Conservation (phyloP, 2,329 filamentous ascomycete genomes). For the Aureobasidium subglaciale region DNA sequence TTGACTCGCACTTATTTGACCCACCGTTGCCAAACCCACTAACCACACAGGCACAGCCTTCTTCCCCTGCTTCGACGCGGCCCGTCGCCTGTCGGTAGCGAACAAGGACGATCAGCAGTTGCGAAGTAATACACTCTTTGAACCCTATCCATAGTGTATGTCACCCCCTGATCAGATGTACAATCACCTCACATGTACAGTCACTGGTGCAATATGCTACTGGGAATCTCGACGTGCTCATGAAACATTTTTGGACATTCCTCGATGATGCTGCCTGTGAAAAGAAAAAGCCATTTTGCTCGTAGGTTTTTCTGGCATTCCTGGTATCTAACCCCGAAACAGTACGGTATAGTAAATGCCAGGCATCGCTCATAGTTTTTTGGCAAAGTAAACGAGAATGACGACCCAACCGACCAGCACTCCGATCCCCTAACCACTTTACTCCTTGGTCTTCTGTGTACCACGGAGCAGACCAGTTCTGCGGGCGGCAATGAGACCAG, state of each 20-base stretch:
- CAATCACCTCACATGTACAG: neutral
- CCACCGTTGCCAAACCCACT: slow-evolving; percentile 10
- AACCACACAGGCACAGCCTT: slow-evolving; percentile 7
- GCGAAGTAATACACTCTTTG: neutral
- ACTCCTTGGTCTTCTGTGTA: slow-evolving; percentile 99
- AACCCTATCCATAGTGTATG: neutral
- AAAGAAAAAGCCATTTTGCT: slow-evolving; percentile 14
- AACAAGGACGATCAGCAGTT: neutral
- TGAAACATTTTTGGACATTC: slow-evolving; percentile 61
- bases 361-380: slow-evolving; percentile 16
- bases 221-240: neutral
- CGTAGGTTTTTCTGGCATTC: slow-evolving; percentile 15
- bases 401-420: slow-evolving; percentile 25
- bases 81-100: neutral
- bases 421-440: slow-evolving; percentile 25
- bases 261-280: slow-evolving; percentile 21
- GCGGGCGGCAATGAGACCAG: slow-evolving; percentile 98
- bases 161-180: neutral
- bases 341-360: slow-evolving; percentile 16
- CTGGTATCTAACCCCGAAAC: slow-evolving; percentile 14
- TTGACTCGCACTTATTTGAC: neutral
- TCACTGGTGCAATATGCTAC: too few relatives aligned
- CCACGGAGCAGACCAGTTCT: slow-evolving; percentile 99
- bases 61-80: slow-evolving; percentile 4
- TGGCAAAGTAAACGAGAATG: slow-evolving; percentile 18